These are phyloP conservation scores for Penicillium freii DNA, from an alignment of 2,329 filamentous ascomycete species.

Conservation along the genomic window DNA sequence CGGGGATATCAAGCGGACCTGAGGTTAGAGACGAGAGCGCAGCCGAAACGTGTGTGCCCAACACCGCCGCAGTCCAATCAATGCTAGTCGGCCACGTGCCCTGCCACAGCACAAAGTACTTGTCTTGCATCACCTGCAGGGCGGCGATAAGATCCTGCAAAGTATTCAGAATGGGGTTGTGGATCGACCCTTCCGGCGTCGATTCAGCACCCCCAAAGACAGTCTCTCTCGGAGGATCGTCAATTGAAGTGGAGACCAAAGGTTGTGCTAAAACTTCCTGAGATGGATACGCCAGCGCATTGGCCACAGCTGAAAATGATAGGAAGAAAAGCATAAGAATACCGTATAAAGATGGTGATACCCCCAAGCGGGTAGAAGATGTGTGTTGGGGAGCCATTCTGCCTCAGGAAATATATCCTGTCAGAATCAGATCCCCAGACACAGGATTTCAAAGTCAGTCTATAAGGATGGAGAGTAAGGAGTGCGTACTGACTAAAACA, in stretches of 20 bases:
- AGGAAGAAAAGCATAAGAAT: slow-evolving; percentile 26
- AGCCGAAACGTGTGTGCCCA: slow-evolving; percentile 74
- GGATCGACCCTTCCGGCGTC: slow-evolving; percentile 6
- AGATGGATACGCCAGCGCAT: slow-evolving; percentile 33
- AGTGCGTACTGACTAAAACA: slow-evolving; percentile 1
- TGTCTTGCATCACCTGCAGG: slow-evolving; percentile 71
- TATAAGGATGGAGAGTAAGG: slow-evolving; percentile 16
- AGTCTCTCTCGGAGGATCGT: slow-evolving; percentile 10
- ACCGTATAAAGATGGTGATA: slow-evolving; percentile 15
- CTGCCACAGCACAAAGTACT: slow-evolving; percentile 73
- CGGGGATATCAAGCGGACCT: slow-evolving; percentile 48
- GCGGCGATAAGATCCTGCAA: slow-evolving; percentile 56
- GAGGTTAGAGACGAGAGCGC: slow-evolving; percentile 68
- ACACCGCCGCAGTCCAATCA: slow-evolving; percentile 89
- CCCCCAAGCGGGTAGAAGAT: slow-evolving; percentile 11
- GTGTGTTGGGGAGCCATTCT: slow-evolving; percentile 19
- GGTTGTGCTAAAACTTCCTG: slow-evolving; percentile 23
- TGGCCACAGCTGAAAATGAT: slow-evolving; percentile 19
- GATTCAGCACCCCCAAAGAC: slow-evolving; percentile 8
- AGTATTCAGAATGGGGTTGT: slow-evolving; percentile 28
- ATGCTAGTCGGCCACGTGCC: slow-evolving; percentile 83
- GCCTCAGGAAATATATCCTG: slow-evolving; percentile 7
- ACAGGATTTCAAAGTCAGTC: slow-evolving; percentile 3
- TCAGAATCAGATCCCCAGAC: slow-evolving; percentile 7
- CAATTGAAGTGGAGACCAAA: neutral